Evolutionary conservation across 2,329 filamentous ascomycete species (phyloP), one percentile per base, ranked within the genome.

Genomic region (Colletotrichum salicis): DNA sequence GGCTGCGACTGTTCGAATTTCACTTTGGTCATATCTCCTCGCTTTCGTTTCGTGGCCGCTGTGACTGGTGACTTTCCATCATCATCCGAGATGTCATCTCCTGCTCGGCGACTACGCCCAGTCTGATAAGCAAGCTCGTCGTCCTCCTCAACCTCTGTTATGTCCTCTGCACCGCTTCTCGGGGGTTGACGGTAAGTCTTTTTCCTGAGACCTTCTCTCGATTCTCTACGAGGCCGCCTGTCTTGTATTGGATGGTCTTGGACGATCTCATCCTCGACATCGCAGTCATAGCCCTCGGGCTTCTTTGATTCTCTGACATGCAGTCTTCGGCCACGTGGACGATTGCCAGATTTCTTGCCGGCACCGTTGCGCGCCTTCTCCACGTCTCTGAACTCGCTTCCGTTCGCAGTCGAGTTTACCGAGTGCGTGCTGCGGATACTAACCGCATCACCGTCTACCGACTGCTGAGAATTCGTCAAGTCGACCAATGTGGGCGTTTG

Each of bases 391-490:
- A 41, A 67, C 45, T 67, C 58, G 13, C 24, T 22, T 1, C 52
- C 58, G 13, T 54, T 15, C 12, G 61, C 24, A 45, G 45, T 45
- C n/a, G 48, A 55, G 11, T n/a, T 48, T 13, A 37, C 15, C 8
- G 59, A 55, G 6, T 35, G 48, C 31, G 29, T 67, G n/a, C 62
- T 67, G 45, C 56, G 67, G 55, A 51, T 70, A 29, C 63, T 70
- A 65, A n/a, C 37, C 4, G 48, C n/a, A 33, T 70, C 67, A n/a
- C 54, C 11, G n/a, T 70, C 67, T n/a, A 15, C n/a, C 24, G 65
- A 55, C 48, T 37, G 59, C 10, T 67, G 65, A 4, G 67, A 60
- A 11, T 60, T 37, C 15, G 67, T 70, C 63, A 67, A 67, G 48
- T 70, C 67, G 35, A 70, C 67, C 33, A 54, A 27, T 22, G 33